Percentiles rank a stretch among this genome's conserved stretches.
phyloP scores from a whole-genome alignment of 176 grass and related monocot species.

The Leersia perrieri region DNA sequence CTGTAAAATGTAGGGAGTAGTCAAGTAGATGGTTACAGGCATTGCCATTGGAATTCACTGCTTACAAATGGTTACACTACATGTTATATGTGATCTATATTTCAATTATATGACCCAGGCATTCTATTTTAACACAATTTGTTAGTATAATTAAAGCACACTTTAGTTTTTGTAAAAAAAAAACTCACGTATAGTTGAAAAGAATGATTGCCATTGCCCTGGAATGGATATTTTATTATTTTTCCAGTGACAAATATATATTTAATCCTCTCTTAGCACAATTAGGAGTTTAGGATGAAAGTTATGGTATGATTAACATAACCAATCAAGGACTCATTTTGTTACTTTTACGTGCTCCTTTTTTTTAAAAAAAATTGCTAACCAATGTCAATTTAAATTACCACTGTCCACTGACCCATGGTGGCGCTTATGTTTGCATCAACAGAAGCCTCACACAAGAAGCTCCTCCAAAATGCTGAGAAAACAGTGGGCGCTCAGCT shows the following conservation, averaged over 20 bases:
- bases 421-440: not conserved
- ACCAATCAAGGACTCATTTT: not conserved
- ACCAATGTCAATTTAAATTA: not conserved
- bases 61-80: not conserved
- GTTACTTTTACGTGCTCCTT: not conserved
- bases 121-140: not conserved
- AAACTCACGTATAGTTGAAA: not conserved
- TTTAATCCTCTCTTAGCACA: not conserved
- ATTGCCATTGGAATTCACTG: not conserved
- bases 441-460: slow-evolving; percentile 70
- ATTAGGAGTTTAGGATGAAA: not conserved
- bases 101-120: not conserved
- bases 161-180: not conserved
- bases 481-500: slow-evolving; percentile 59
- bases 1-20: not conserved
- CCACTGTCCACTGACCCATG: slow-evolving; percentile 25
- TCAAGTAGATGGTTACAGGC: not conserved
- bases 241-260: not conserved
- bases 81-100: not conserved
- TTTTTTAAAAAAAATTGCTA: not conserved
- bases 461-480: slow-evolving; percentile 68
- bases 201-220: not conserved
- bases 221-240: not conserved
- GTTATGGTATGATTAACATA: not conserved
- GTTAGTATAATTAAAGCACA: not conserved